Conservation (phyloP, 31 red algal species). For the Endocladia muricata region DNA sequence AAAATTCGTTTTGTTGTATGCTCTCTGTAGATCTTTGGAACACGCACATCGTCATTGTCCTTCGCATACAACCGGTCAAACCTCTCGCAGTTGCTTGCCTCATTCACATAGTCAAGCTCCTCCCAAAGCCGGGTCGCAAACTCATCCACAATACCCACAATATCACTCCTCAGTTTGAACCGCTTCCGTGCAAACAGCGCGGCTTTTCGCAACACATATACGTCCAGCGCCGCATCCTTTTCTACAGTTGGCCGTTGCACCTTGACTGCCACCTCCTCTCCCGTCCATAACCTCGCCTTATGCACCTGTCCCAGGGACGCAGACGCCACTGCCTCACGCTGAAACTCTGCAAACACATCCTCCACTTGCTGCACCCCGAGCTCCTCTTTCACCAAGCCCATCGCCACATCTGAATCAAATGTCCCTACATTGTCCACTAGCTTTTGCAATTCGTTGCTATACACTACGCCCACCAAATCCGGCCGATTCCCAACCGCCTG, state of each 20-base stretch:
- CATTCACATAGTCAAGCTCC: slow-evolving; percentile 91
- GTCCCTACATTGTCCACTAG: slow-evolving; percentile 83
- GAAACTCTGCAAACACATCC: slow-evolving; percentile 55
- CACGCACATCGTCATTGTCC: slow-evolving; percentile 42
- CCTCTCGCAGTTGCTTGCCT: slow-evolving; percentile 65
- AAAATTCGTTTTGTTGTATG: slow-evolving; percentile 66
- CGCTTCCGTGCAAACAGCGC: slow-evolving; percentile 46
- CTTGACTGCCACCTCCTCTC: slow-evolving; percentile 86
- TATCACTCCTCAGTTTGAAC: slow-evolving; percentile 73
- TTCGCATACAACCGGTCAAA: slow-evolving; percentile 66
- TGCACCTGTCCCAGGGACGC: slow-evolving; percentile 89
- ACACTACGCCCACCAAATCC: slow-evolving; percentile 75
- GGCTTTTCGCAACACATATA: slow-evolving; percentile 72
- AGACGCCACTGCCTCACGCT: slow-evolving; percentile 63
- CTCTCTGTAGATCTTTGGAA: slow-evolving; percentile 53
- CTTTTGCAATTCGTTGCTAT: slow-evolving; percentile 77
- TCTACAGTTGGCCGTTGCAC: slow-evolving; percentile 86
- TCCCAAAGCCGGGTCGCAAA: slow-evolving; percentile 82
- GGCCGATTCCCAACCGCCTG: slow-evolving; percentile 85
- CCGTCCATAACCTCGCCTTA: slow-evolving; percentile 34
- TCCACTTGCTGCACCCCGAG: slow-evolving; percentile 39
- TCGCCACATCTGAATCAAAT: slow-evolving; percentile 60
- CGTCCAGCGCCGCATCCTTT: slow-evolving; percentile 69
- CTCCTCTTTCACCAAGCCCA: slow-evolving; percentile 65
- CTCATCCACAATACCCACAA: slow-evolving; percentile 87